A percentile compares a stretch with the other conserved stretches of the same genome.
Evolutionary conservation across 2,329 filamentous ascomycete genomes (phyloP).

Genomic region (Eutypella sp.): DNA sequence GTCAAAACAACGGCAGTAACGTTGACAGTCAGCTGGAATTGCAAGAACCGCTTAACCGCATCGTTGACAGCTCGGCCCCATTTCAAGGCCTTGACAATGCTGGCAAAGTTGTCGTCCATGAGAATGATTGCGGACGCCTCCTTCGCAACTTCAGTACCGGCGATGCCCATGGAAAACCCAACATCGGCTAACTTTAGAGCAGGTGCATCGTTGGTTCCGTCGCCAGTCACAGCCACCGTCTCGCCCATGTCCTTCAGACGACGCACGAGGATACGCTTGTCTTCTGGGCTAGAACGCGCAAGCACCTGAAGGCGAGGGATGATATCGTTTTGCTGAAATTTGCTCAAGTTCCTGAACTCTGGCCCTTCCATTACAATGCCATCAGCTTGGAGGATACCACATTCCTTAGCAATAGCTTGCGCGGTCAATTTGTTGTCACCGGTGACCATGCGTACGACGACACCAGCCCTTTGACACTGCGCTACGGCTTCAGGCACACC

Average conservation of each 20-base stretch:
- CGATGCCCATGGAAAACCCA: constrained; percentile 81
- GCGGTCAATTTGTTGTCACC: constrained; percentile 78
- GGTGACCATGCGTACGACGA: constrained; percentile 80
- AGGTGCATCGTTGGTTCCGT: constrained; percentile 79
- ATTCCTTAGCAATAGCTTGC: constrained; percentile 72
- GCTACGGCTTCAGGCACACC: constrained; percentile 70
- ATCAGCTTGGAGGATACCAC: constrained; percentile 65
- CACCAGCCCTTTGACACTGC: constrained; percentile 69
- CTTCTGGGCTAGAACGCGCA: constrained; percentile 69
- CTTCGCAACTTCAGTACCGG: constrained; percentile 79
- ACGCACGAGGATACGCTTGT: constrained; percentile 69
- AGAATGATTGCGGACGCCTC: constrained; percentile 81
- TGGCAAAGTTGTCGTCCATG: constrained; percentile 84
- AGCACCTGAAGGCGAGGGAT: constrained; percentile 67
- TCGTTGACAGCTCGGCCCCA: constrained; percentile 78
- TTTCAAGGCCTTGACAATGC: constrained; percentile 78
- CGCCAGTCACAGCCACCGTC: constrained; percentile 77
- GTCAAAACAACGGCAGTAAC: constrained; percentile 84
- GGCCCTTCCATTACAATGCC: constrained; percentile 75
- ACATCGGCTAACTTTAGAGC: constrained; percentile 78
- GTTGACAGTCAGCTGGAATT: constrained; percentile 82
- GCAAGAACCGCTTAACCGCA: constrained; percentile 70
- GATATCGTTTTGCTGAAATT: constrained; percentile 59
- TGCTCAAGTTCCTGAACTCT: constrained; percentile 67
- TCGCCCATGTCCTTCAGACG: constrained; percentile 68